Evolutionary conservation across 2,329 filamentous ascomycete species (phyloP).

Genomic region (Penicillium griseofulvum): DNA sequence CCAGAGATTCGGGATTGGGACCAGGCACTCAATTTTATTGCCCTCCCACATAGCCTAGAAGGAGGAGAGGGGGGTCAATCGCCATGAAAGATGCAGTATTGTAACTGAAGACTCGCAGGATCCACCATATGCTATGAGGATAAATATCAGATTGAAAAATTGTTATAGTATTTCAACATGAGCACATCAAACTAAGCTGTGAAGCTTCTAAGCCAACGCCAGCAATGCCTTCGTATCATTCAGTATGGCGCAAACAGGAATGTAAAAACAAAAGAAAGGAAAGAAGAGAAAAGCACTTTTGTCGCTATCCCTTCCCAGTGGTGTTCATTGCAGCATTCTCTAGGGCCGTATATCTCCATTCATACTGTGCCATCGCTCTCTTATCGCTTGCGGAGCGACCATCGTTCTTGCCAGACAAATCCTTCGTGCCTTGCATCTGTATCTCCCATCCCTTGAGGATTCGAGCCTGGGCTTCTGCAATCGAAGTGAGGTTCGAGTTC

Average conservation of each 20-base stretch:
- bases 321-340: conserved; percentile 33
- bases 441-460: conserved; percentile 39
- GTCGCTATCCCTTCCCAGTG: conserved; percentile 9
- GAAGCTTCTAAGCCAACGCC: conserved; percentile 27
- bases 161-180: not conserved
- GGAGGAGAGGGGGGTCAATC: not conserved
- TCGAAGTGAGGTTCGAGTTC: conserved; percentile 34
- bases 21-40: not conserved
- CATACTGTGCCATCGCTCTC: conserved; percentile 34
- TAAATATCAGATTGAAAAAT: not conserved
- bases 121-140: not conserved
- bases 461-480: conserved; percentile 33
- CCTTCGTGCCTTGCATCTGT: conserved; percentile 34
- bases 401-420: conserved; percentile 33
- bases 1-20: not conserved
- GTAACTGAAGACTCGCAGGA: not conserved
- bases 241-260: conserved; percentile 3
- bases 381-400: conserved; percentile 30
- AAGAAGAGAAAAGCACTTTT: conserved; percentile 7
- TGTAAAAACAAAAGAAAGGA: not conserved
- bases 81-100: no score
- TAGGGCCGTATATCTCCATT: conserved; percentile 35
- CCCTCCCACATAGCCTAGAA: not conserved
- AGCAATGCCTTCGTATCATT: conserved; percentile 20
- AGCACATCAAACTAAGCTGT: not conserved